Evolutionary conservation across 805 yeast species (phyloP).

Genomic region (Suhomyces tanzawaensis): DNA sequence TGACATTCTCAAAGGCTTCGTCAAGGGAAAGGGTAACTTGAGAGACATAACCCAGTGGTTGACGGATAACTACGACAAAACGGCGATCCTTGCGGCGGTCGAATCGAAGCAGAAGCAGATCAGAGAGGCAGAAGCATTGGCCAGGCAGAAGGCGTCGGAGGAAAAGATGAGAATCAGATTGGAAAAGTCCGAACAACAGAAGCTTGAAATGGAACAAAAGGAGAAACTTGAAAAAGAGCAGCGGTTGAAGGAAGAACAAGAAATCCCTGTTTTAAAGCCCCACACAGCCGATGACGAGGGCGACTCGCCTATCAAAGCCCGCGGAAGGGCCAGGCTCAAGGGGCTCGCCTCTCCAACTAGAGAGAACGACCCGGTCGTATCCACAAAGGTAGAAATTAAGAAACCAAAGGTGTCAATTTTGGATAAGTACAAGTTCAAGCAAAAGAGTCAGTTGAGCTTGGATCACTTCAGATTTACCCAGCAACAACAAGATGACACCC

Average conservation of each 20-base stretch:
- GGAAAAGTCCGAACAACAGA: constrained; percentile 6
- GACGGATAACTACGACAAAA: constrained; percentile 31
- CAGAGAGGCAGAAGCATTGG: constrained; percentile 9
- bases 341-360: constrained; percentile 18
- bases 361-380: constrained; percentile 8
- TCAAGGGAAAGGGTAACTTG: constrained; percentile 42
- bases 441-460: constrained; percentile 31
- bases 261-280: background rate
- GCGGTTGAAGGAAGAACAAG: constrained; percentile 1
- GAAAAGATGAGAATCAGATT: constrained; percentile 17
- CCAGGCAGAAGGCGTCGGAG: constrained; percentile 11
- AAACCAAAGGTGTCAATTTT: constrained; percentile 42
- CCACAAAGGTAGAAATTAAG: constrained; percentile 39
- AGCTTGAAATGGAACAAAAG: constrained; percentile 5
- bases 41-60: constrained; percentile 40
- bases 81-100: constrained; percentile 19
- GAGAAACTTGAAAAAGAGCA: constrained; percentile 9
- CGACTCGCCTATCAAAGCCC: constrained; percentile 33
- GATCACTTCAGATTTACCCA: constrained; percentile 21
- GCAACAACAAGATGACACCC: too few relatives aligned
- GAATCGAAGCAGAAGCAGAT: constrained; percentile 13
- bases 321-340: constrained; percentile 32
- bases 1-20: constrained; percentile 41
- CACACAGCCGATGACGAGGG: constrained; percentile 29
- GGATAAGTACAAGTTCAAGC: constrained; percentile 38